These are phyloP conservation scores for Penicillium coprophilum DNA, from an alignment of 495 filamentous ascomycete species.

Conservation along the genomic window DNA sequence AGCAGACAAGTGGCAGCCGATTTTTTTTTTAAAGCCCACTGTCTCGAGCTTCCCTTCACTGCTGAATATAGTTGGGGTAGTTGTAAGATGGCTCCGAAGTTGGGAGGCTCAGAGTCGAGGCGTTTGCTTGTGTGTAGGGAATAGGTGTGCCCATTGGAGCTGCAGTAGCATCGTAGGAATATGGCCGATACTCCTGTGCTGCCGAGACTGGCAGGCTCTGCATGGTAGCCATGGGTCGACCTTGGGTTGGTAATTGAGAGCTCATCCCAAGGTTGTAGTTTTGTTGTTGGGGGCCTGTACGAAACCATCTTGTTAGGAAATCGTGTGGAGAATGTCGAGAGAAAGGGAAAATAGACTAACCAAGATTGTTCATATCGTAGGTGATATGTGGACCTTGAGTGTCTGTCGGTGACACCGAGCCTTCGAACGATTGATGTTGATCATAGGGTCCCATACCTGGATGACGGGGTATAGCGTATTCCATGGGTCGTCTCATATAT, in stretches of 20 bases:
- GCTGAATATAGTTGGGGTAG: slow-evolving; percentile 38
- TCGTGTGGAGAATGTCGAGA: not conserved
- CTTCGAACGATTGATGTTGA: slow-evolving; percentile 35
- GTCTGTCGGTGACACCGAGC: slow-evolving; percentile 43
- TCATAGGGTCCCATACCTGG: slow-evolving; percentile 37
- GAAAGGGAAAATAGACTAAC: slow-evolving; percentile 10
- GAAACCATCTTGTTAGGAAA: slow-evolving; percentile 12
- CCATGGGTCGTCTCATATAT: slow-evolving; percentile 38
- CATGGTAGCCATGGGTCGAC: slow-evolving; percentile 33
- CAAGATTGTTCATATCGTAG: slow-evolving; percentile 33
- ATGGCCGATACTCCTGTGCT: slow-evolving; percentile 37
- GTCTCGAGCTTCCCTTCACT: slow-evolving; percentile 14
- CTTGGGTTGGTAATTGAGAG: slow-evolving; percentile 33
- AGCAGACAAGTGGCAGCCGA: slow-evolving; percentile 14
- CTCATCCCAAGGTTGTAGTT: slow-evolving; percentile 38
- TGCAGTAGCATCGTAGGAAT: slow-evolving; percentile 36
- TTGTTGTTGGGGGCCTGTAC: slow-evolving; percentile 34
- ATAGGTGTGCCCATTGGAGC: slow-evolving; percentile 29
- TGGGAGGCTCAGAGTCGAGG: slow-evolving; percentile 42
- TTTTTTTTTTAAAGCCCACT: slow-evolving; percentile 17
- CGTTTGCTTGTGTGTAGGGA: slow-evolving; percentile 37
- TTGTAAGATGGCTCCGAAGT: slow-evolving; percentile 37
- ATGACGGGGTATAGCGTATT: slow-evolving; percentile 34
- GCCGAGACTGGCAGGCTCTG: slow-evolving; percentile 37
- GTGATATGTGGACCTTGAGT: slow-evolving; percentile 23